Base-by-base conservation (phyloP, 805 yeast genomes). In the Wickerhamiella cacticola region DNA sequence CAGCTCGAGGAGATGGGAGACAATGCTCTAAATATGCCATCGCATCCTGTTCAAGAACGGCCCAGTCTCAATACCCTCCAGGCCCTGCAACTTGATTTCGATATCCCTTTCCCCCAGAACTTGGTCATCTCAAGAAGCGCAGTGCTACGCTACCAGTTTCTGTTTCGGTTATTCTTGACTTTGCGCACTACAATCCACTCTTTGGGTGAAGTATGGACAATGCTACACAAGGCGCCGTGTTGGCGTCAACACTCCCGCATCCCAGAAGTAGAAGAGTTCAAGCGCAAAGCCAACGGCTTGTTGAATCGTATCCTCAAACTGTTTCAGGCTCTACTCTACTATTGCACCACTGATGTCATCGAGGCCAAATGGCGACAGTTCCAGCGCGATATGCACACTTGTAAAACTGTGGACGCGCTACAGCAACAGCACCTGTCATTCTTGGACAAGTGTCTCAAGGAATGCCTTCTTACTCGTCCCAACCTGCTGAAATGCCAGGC, bases 71-170 rank as follows among this genome's bases (percentile, higher is more conserved):
- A 56, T 2, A 69, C 66, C 3, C 46, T 56, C 7, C 62, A 62
- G 46, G 67, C 65, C 0, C 42, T 68, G 28, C 66, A 66, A 51
- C 56, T 69, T 21, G 68, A 67, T 39, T 63, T 66, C 49, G 52
- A 52, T 31, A 60, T 88, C 19, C 96, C 96, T 2, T 92, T 85
- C 59, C 99, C 99, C 0, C 64, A 86, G 43, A 86, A 86, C 57
- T 68, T 89, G 22, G 69, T 92, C 1, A 66, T 86, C 1, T 77
- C 82, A 15, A 74, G 79, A 48, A 80, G 86, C 13, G 76, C 80
- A 22, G 67, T 85, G 15, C 72, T 78, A 43, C 85, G 92, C 53
- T 86, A 81, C 59, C 95, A 89, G 60, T 67, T 85, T 29, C 66
- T 87, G 41, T 85, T 83, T 56, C 74, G 96, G 53, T 79, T 83